Conservation (phyloP, 2,329 filamentous ascomycete genomes). For the Colletotrichum sp. region DNA sequence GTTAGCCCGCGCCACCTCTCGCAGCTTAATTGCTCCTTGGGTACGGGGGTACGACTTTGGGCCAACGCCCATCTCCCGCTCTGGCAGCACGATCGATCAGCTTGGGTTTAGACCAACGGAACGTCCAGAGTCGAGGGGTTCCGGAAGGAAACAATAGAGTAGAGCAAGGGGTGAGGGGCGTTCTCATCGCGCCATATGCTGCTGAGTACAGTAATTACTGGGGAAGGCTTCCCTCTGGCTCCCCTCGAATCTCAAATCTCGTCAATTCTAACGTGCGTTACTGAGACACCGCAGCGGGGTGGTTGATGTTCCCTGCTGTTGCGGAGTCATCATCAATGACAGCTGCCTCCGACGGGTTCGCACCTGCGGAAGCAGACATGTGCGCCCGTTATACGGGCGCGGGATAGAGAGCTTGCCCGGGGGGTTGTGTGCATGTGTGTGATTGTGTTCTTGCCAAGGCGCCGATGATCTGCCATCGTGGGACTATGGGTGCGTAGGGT, state of each 20-base stretch:
- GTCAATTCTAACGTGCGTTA: constrained; percentile 1
- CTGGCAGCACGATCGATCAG: not conserved
- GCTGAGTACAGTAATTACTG: not conserved
- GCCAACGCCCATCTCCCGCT: constrained; percentile 2
- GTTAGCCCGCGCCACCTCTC: constrained; percentile 10
- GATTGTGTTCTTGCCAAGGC: not conserved
- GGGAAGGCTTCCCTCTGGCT: not conserved
- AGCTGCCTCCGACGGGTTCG: not conserved
- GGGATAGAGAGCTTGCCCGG: not conserved
- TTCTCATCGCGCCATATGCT: not conserved
- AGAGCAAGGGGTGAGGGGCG: constrained; percentile 1
- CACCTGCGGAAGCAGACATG: not conserved
- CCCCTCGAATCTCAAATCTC: not conserved
- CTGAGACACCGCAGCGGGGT: constrained; percentile 11
- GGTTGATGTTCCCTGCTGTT: not conserved
- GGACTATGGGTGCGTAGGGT: not conserved
- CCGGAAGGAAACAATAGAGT: constrained; percentile 8
- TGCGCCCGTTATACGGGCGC: not conserved
- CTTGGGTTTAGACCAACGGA: not conserved
- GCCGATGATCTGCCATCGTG: not conserved
- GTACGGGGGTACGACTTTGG: not conserved
- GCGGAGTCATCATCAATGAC: not conserved
- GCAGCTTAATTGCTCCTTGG: not conserved
- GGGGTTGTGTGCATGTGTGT: not conserved
- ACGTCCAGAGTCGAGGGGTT: not conserved